phyloP scores from a whole-genome alignment of 2,329 filamentous ascomycete species.

The Calonectria fujianensis region DNA sequence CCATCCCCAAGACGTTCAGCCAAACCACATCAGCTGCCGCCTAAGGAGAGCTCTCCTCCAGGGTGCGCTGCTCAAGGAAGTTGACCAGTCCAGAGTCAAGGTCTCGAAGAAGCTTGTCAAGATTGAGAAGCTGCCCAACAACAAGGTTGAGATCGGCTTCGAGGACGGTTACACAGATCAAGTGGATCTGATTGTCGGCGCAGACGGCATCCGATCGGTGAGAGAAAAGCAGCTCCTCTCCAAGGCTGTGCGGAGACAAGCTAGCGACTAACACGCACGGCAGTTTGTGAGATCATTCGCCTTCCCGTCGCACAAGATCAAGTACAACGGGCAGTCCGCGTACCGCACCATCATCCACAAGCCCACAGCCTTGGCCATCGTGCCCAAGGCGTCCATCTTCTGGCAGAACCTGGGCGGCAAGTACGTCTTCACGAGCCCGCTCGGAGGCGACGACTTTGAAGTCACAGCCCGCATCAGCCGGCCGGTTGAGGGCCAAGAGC shows the following conservation, averaged over 20 bases:
- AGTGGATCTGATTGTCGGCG: conserved; percentile 70
- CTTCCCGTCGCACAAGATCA: conserved; percentile 65
- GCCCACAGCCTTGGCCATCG: conserved; percentile 51
- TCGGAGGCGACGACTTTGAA: conserved; percentile 59
- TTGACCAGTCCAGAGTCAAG: conserved; percentile 65
- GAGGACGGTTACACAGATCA: conserved; percentile 63
- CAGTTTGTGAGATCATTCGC: conserved; percentile 64
- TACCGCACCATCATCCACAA: conserved; percentile 58
- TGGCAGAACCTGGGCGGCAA: conserved; percentile 57
- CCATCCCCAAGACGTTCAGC: conserved; percentile 50
- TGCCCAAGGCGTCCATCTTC: conserved; percentile 56
- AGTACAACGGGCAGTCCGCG: conserved; percentile 63
- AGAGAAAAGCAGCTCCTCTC: conserved; percentile 10
- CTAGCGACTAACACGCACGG: neutral
- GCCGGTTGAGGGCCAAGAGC: conserved; percentile 48
- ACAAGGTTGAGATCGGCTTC: conserved; percentile 65
- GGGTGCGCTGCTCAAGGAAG: conserved; percentile 66
- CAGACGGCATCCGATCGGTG: conserved; percentile 72
- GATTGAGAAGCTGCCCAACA: conserved; percentile 60
- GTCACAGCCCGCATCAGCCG: conserved; percentile 53
- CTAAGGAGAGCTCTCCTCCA: conserved; percentile 65
- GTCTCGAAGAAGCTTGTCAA: conserved; percentile 65
- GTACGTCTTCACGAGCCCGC: conserved; percentile 60
- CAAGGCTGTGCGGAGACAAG: neutral
- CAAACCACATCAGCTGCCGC: conserved; percentile 54